phyloP scores from a whole-genome alignment of 768 basidiomycete species.

The Melanogaster broomeanus region DNA sequence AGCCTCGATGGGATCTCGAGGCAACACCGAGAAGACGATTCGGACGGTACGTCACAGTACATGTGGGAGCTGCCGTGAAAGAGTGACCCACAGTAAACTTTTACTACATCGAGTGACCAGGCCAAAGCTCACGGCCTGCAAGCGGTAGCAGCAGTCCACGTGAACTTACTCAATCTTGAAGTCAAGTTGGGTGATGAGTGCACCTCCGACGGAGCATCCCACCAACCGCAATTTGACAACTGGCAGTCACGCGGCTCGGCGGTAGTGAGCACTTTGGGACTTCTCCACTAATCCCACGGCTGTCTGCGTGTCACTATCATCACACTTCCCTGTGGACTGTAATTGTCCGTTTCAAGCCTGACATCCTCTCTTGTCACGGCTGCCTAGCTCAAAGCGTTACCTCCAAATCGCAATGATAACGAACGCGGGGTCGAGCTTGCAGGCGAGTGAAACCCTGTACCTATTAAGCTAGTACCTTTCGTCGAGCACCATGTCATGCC shows the following conservation, averaged over 20 bases:
- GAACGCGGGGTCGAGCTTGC: not conserved
- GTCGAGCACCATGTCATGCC: too few relatives aligned
- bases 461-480: too few relatives aligned
- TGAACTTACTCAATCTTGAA: not conserved
- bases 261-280: not conserved
- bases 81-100: not conserved
- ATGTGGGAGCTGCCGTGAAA: not conserved
- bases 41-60: not conserved
- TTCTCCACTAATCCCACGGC: not conserved
- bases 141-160: not conserved
- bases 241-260: not conserved
- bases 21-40: not conserved
- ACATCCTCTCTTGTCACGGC: too few relatives aligned
- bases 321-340: not conserved
- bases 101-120: not conserved
- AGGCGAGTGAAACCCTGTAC: not conserved
- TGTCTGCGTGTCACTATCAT: not conserved
- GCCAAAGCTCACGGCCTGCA: not conserved
- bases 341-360: not conserved
- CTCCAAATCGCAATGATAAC: not conserved
- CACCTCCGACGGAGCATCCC: not conserved
- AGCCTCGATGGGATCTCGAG: not conserved
- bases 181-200: not conserved
- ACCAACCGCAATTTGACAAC: too few relatives aligned
- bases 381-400: too few relatives aligned